phyloP scores from a whole-genome alignment of 176 grass and related monocot genomes.

The Bothriochloa decipiens region DNA sequence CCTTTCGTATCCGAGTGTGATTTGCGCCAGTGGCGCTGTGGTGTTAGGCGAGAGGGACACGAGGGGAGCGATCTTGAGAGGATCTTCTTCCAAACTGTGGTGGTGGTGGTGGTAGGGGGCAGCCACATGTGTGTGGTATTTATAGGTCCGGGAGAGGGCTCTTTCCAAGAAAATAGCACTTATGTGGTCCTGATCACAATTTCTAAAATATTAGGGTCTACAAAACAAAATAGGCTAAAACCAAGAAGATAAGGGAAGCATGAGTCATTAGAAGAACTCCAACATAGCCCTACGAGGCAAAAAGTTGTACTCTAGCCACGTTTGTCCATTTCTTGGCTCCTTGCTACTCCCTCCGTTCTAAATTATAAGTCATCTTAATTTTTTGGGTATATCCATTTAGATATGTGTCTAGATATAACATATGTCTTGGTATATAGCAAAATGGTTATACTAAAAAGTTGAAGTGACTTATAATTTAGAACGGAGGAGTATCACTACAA shows the following conservation, averaged over 20 bases:
- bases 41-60: constrained; percentile 44
- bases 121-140: constrained; percentile 46
- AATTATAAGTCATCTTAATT: too few relatives aligned
- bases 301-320: not conserved
- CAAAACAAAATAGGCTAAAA: not conserved
- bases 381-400: too few relatives aligned
- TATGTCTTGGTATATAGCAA: too few relatives aligned
- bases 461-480: too few relatives aligned
- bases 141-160: too few relatives aligned
- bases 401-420: too few relatives aligned
- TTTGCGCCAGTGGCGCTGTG: constrained; percentile 27
- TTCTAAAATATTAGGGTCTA: not conserved
- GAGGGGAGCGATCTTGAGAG: constrained; percentile 36
- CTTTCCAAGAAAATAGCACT: too few relatives aligned
- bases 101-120: not conserved
- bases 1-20: constrained; percentile 46
- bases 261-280: not conserved
- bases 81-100: constrained; percentile 49
- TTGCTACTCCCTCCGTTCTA: too few relatives aligned
- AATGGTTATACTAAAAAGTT: too few relatives aligned
- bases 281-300: not conserved
- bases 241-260: too few relatives aligned
- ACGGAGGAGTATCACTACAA: too few relatives aligned
- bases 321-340: too few relatives aligned
- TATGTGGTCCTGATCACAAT: not conserved